Conservation (phyloP, 768 basidiomycete species). For the Xanthoconium stramineum region DNA sequence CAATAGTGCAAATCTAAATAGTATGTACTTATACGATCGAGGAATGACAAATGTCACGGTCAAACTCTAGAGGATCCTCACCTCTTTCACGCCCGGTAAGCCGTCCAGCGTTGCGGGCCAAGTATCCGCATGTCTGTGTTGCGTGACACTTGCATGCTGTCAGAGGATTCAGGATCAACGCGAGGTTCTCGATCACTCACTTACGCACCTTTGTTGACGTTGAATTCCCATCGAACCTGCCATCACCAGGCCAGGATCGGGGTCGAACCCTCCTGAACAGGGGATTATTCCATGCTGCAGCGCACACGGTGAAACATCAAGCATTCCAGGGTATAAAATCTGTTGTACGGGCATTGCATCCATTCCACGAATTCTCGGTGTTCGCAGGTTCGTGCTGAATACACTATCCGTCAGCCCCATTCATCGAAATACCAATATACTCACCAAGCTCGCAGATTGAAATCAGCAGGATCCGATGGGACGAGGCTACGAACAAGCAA, state of each 20-base stretch:
- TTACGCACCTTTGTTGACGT: constrained; percentile 14
- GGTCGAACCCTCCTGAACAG: neutral
- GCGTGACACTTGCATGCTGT: neutral
- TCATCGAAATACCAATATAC: neutral
- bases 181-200: neutral
- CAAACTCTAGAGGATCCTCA: neutral
- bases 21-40: neutral
- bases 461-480: constrained; percentile 14
- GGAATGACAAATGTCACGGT: neutral
- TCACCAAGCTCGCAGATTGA: constrained; percentile 16
- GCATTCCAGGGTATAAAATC: constrained; percentile 2
- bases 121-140: neutral
- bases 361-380: neutral
- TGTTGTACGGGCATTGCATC: neutral
- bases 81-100: constrained; percentile 10
- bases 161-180: neutral
- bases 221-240: neutral
- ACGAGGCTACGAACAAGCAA: constrained; percentile 16
- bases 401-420: neutral
- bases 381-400: constrained; percentile 4
- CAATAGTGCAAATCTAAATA: neutral
- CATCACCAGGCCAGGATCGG: neutral
- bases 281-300: neutral
- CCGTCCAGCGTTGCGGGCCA: constrained; percentile 1
- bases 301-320: neutral